Evolutionary conservation across 768 basidiomycete genomes (phyloP), one percentile per base, ranked within the genome.

Genomic region (Lactarius sanguifluus): DNA sequence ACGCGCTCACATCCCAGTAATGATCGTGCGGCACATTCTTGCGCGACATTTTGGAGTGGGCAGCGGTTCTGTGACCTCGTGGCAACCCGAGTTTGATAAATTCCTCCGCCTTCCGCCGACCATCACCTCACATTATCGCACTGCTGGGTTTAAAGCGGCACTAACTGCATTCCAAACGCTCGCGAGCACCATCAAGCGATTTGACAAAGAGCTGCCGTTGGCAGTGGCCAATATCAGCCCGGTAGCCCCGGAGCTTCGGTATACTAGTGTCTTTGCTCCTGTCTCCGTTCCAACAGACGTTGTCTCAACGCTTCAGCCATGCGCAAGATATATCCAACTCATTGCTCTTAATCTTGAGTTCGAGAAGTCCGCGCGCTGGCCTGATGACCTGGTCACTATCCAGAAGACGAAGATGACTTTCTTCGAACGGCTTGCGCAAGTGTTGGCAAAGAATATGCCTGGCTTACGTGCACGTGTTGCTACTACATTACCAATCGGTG

Each of bases 381-480:
- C 97, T 0, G 96, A 98, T 72, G 94, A 98, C 70, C 82, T 98
- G 5, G 82, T 81, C 20, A 94, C 95, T 0, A 91, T 98, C 57
- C 96, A 97, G 75, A 93, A 93, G 69, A 89, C 94, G 76, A 98
- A 98, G 75, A 80, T 96, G 1, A 96, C 96, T 0, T 90, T 98
- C 74, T 86, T 98, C 67, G 92, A 94, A 73, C 85, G 86, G 47
- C 81, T 98, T 8, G 93, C 90, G 1, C 79, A 81, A 23, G 80
- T 82, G 1, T 80, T 97, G 57, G 85, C 86, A 83, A 74, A 76
- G 12, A 72, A 80, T 1, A 77, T 83, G 1, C 64, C 79, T 0
- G 86, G 86, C 9, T 75, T 88, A 4, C 81, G 74, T 20, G 89
- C 88, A 0, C 71, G 73, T 6, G 86, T 94, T 23, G 86, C 87